Conservation (phyloP, 2,329 filamentous ascomycete genomes). For the Arthrobotrys sphaeroides region DNA sequence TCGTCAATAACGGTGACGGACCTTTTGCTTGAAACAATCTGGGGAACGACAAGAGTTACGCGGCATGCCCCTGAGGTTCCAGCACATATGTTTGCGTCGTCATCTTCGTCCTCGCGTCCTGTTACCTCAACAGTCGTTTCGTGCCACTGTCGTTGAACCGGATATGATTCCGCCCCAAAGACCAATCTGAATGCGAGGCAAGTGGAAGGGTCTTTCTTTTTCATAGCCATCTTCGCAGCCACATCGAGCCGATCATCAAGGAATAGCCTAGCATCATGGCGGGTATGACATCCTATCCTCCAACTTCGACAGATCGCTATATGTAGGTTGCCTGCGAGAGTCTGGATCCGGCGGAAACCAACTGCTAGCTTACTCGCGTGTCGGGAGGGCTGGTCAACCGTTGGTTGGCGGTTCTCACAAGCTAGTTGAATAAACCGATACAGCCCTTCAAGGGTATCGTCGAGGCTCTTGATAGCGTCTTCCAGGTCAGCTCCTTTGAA, state of each 20-base stretch:
- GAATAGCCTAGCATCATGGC: slow-evolving; percentile 41
- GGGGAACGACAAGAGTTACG: slow-evolving; percentile 19
- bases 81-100: background rate
- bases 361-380: slow-evolving; percentile 38
- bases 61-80: slow-evolving; percentile 14
- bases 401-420: slow-evolving; percentile 28
- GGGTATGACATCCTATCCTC: slow-evolving; percentile 27
- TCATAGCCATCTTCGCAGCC: background rate
- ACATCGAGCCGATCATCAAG: slow-evolving; percentile 28
- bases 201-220: background rate
- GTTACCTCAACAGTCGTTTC: slow-evolving; percentile 36
- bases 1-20: slow-evolving; percentile 31
- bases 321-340: slow-evolving; percentile 34
- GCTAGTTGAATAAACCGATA: slow-evolving; percentile 18
- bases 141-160: slow-evolving; percentile 22
- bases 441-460: slow-evolving; percentile 4
- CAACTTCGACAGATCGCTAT: slow-evolving; percentile 37
- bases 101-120: slow-evolving; percentile 1
- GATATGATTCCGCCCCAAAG: slow-evolving; percentile 28
- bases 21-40: background rate
- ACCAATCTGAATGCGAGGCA: slow-evolving; percentile 26
- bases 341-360: slow-evolving; percentile 26
- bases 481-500: slow-evolving; percentile 31
- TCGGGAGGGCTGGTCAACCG: slow-evolving; percentile 21
- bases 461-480: slow-evolving; percentile 26